phyloP scores from a whole-genome alignment of 129 eudicot species.

The Flaveria robusta region DNA sequence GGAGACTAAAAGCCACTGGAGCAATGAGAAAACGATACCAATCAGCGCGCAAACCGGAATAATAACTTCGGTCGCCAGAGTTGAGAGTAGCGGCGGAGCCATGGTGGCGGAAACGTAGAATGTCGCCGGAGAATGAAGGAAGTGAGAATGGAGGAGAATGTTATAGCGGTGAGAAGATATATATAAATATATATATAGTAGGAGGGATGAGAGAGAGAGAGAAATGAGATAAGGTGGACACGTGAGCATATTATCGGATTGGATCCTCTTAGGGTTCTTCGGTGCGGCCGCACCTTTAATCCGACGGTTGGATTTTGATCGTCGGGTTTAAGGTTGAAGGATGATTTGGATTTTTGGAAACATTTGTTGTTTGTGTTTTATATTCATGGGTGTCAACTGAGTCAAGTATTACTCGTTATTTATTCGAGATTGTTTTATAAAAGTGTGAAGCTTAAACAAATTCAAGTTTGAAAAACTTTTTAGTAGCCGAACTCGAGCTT shows the following conservation, averaged over 20 bases:
- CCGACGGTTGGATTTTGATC: constrained; percentile 17
- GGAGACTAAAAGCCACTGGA: constrained; percentile 80
- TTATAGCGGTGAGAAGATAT: constrained; percentile 14
- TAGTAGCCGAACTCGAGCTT: no score
- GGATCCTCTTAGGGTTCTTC: constrained; percentile 13
- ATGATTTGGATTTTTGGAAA: neutral
- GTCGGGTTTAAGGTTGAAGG: neutral
- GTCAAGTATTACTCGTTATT: no score
- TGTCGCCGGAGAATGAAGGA: constrained; percentile 9
- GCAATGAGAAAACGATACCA: constrained; percentile 70
- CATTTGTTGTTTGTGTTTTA: neutral
- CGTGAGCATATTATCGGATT: constrained; percentile 21
- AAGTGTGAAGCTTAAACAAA: no score
- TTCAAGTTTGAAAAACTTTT: no score
- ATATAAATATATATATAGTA: constrained; percentile 16
- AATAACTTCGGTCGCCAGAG: constrained; percentile 63
- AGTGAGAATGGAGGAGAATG: neutral
- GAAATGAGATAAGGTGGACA: constrained; percentile 37
- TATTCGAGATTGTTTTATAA: no score
- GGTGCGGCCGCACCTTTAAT: constrained; percentile 34
- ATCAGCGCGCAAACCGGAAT: constrained; percentile 78
- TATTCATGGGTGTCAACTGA: no score
- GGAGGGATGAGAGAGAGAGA: constrained; percentile 18
- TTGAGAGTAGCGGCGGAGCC: constrained; percentile 57
- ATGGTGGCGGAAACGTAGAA: constrained; percentile 43